Evolutionary conservation across 2,329 filamentous ascomycete genomes (phyloP), one percentile per base, ranked within the genome.

Genomic region (Diplodia seriata): DNA sequence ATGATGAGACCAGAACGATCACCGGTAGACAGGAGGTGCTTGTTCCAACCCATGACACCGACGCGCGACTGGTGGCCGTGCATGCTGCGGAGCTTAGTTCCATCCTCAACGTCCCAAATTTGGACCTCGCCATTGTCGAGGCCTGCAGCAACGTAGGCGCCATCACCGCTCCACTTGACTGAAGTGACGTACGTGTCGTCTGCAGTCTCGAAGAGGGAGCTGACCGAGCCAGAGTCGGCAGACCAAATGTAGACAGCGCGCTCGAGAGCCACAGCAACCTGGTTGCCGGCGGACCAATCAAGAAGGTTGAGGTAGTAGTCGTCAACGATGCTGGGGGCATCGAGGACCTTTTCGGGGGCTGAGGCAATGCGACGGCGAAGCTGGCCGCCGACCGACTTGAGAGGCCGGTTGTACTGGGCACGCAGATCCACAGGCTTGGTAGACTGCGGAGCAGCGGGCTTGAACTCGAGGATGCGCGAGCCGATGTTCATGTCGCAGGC

Each of bases 221-320:
- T 91, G 70, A 99, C 95, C 18, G 90, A 89, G 69, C 95, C 95
- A 76, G 93, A 91, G 73, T 98, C 95, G 15, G 95, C 95, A 43
- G 95, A 98, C 95, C 95, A 99, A 74, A 99, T 92, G 76, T 99
- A 99, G 74, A 99, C 95, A 73, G 91, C 97, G 73, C 94, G 93
- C 84, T 98, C 95, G 14, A 99, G 89, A 68, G 94, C 95, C 77
- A 99, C 98, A 59, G 95, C 95, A 66, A 99, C 94, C 81, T 99
- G 95, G 85, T 99, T 99, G 69, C 91, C 90, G 7, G 93, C 95
- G 77, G 94, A 97, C 95, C 95, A 99, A 84, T 99, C 95, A 31
- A 99, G 89, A 49, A 99, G 86, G 85, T 99, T 99, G 74, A 99
- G 91, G 80, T 99, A 99, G 86, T 98, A 99, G 83, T 99, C 95